These are phyloP conservation scores for Wickerhamomyces queroliae DNA, from an alignment of 805 yeast genomes.

Conservation along the genomic window DNA sequence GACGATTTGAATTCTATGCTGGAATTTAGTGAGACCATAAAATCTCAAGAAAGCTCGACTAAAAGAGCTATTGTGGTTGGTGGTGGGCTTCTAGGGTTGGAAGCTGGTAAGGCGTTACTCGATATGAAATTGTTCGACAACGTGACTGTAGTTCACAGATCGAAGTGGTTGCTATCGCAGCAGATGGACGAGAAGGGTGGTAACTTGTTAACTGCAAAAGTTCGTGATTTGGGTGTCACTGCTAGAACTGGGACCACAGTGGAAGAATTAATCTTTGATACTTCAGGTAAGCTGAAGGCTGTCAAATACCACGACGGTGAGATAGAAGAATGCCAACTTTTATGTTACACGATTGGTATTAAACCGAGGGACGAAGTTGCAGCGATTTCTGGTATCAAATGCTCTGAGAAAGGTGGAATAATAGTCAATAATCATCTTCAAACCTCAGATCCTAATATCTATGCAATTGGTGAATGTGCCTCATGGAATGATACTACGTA, in stretches of 20 bases:
- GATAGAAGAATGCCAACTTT: conserved; percentile 25
- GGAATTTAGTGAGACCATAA: conserved; percentile 13
- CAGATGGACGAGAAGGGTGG: conserved; percentile 33
- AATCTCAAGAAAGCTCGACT: background rate
- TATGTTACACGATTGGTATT: conserved; percentile 31
- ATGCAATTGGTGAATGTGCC: conserved; percentile 33
- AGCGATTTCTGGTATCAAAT: conserved; percentile 13
- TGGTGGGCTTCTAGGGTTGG: conserved; percentile 29
- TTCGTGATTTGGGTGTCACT: conserved; percentile 45
- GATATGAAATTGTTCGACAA: conserved; percentile 25
- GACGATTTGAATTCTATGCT: conserved; percentile 28
- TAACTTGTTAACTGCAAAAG: conserved; percentile 33
- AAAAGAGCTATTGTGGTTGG: conserved; percentile 28
- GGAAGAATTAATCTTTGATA: conserved; percentile 36
- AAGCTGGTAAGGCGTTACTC: conserved; percentile 31
- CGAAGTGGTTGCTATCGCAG: conserved; percentile 28
- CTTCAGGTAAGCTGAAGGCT: conserved; percentile 14
- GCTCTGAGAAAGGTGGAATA: conserved; percentile 25
- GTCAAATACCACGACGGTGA: conserved; percentile 25
- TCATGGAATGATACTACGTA: conserved; percentile 29
- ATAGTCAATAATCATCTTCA: conserved; percentile 22
- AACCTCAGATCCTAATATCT: conserved; percentile 24
- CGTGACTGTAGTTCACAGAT: conserved; percentile 27
- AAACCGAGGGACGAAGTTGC: conserved; percentile 30
- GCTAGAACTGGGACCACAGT: conserved; percentile 47